Conservation (phyloP, 306 rosid genomes). For the Prinsepia uniflora region DNA sequence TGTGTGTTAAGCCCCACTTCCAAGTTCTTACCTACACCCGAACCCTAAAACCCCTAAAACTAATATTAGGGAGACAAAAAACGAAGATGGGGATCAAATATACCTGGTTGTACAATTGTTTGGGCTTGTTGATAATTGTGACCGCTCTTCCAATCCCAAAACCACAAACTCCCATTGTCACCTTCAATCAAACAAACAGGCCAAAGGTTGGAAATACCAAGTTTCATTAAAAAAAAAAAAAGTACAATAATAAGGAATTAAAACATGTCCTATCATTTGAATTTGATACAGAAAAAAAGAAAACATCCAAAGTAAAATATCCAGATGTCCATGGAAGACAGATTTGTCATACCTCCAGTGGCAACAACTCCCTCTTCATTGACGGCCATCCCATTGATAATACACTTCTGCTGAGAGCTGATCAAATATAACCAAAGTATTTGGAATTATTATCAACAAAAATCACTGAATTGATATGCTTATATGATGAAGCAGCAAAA, state of each 20-base stretch:
- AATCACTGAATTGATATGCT: neutral
- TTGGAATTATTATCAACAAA: constrained; percentile 4
- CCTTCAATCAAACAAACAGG: constrained; percentile 38
- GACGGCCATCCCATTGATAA: constrained; percentile 93
- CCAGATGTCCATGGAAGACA: neutral
- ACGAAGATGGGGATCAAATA: constrained; percentile 20
- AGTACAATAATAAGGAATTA: neutral
- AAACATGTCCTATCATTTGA: neutral
- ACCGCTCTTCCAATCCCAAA: constrained; percentile 99
- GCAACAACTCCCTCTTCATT: constrained; percentile 94
- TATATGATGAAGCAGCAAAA: neutral
- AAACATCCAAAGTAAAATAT: no score
- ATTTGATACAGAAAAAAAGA: neutral
- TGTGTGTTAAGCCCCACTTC: neutral
- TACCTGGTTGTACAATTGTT: constrained; percentile 95
- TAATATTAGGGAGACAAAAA: neutral
- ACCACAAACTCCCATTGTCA: constrained; percentile 98
- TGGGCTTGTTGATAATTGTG: constrained; percentile 94
- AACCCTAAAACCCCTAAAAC: no score
- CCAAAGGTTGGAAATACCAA: neutral
- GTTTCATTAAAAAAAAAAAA: neutral
- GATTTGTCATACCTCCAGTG: constrained; percentile 65
- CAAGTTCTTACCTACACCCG: no score
- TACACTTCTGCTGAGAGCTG: constrained; percentile 97
- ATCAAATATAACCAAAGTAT: constrained; percentile 13